Evolutionary conservation across 2,329 filamentous ascomycete genomes (phyloP), one percentile per base, ranked within the genome.

Genomic region (Penicillium sp.): DNA sequence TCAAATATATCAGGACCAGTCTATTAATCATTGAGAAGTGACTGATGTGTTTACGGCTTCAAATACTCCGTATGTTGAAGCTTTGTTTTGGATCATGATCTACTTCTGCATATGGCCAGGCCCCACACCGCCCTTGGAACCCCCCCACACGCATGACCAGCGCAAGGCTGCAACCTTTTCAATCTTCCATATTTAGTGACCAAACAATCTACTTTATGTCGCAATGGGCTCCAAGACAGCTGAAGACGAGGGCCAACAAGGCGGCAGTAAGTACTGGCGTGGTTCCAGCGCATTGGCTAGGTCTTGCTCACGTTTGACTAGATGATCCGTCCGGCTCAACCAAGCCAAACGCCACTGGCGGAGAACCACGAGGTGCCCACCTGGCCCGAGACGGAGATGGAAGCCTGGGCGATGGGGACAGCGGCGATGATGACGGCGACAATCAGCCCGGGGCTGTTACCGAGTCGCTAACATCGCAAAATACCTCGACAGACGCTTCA

Each of bases 341-440:
- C 53, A 63, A 62, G 6, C 31, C 64, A 51, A 63, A 58, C 58
- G 59, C 57, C 39, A 56, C 62, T 49, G 76, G 77, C 43, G 79
- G 78, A 48, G 75, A 79, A 57, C 75, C 77, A 39, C 74, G 75
- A 8, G 78, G 77, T 33, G 63, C 63, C 6, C 77, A 80, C 56
- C 60, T 74, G 41, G 71, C 73, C 57, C 71, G 73, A 43, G 78
- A 81, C 55, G 77, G 77, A 8, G 79, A 81, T 52, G 73, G 75
- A 4, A 74, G 63, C 47, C 54, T 79, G 47, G 77, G 74, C 21
- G 75, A 70, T 43, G 67, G 53, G 5, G 67, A 56, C 16, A 65
- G 61, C 29, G 66, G 56, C 16, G 68, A 65, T 16, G 66, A 66
- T 19, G 66, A 61, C 11, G 48, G 47, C 43, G 60, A 66, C 22